phyloP scores from a whole-genome alignment of 495 filamentous ascomycete genomes.

The Penicillium atrosanguineum region DNA sequence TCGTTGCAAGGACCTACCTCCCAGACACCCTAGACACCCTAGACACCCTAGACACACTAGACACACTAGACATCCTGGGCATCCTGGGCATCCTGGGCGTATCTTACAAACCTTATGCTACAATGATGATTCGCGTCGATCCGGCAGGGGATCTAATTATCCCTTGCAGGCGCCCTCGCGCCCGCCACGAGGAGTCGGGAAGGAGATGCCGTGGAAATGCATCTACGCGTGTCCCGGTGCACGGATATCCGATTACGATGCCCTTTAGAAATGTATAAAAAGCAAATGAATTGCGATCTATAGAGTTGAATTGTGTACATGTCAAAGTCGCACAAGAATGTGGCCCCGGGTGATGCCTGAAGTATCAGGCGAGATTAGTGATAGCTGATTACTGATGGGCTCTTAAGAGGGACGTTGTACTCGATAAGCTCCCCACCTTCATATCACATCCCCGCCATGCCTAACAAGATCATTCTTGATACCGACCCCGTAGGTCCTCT shows the following conservation, averaged over 20 bases:
- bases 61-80: too few species aligned
- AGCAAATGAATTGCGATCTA: background rate
- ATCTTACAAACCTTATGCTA: background rate
- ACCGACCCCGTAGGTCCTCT: conserved; percentile 69
- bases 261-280: too few species aligned
- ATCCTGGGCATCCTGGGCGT: too few species aligned
- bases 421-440: background rate
- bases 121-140: conserved; percentile 14
- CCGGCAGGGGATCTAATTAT: conserved; percentile 19
- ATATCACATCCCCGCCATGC: conserved; percentile 9
- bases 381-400: background rate
- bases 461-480: conserved; percentile 84
- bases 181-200: conserved; percentile 23
- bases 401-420: background rate
- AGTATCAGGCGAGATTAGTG: background rate
- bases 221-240: background rate
- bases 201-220: conserved; percentile 1
- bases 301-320: background rate
- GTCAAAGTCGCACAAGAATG: background rate
- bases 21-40: background rate
- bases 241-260: background rate
- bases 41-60: too few species aligned
- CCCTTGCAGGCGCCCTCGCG: conserved; percentile 19
- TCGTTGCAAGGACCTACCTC: conserved; percentile 6
- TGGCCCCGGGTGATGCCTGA: background rate